Base-by-base conservation (phyloP, 148 eudicot species). In the Pharnaceum exiguum region DNA sequence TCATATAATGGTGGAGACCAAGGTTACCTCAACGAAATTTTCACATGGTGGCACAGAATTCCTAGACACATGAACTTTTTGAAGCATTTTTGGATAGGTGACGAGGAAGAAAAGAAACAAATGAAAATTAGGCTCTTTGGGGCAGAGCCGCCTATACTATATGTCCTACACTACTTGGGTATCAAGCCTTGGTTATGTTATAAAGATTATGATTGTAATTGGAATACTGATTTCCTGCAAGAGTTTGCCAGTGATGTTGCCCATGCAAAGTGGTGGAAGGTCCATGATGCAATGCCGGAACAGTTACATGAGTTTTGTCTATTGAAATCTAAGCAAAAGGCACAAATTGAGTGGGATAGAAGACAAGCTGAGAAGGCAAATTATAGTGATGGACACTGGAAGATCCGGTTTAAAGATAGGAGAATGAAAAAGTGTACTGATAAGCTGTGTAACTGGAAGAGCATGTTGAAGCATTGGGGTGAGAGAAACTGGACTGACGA, bases 1-100 rank as follows among this genome's bases (percentile, higher is more conserved):
- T 90, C 97, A 16, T 90, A 90, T 24, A 90, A 90, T 53, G 97
- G 97, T 9, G 97, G 97, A 4, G 97, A 90, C 32, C 95, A 90
- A 46, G 97, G 97, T 5, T 90, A 90, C 72, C 62, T 90, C 51
- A 90, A 90, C 15, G 97, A 90, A 65, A 80, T 90, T 5, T 90
- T 86, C 53, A 90, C 89, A 0, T 86, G 95, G 97, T 90, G 97
- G 97, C 97, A 86, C 43, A 69, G 97, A 60, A 79, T 86, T 10
- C 95, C 95, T 2, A 76, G 72, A 39, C 86, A 82, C 43, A 79
- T 90, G 81, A 86, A 90, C 68, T 86, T 84, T 60, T 51, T 86
- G 53, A 90, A 90, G 59, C 76, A 84, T 55, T 73, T 90, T 44
- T 86, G 97, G 97, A 38, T 74, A 2, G 86, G 82, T 1, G 97